Conservation (phyloP, 116 monocot species). For the Papilionanthe hybrid region DNA sequence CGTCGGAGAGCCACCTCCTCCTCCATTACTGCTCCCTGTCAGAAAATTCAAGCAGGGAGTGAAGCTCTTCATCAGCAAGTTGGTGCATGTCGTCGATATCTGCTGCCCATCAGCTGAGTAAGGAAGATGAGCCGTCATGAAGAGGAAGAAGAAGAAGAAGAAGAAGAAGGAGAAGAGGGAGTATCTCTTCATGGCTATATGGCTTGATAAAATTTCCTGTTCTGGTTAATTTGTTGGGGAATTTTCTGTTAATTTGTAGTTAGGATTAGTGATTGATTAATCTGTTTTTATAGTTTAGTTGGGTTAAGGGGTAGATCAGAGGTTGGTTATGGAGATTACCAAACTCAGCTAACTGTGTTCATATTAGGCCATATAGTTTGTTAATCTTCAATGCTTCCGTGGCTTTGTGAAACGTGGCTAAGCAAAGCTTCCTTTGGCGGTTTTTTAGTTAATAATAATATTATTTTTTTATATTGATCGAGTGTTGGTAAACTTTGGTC, state of each 20-base stretch:
- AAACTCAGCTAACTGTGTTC: background rate
- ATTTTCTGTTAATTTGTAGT: too few relatives aligned
- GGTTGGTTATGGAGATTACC: background rate
- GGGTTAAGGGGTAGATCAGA: background rate
- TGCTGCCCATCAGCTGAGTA: background rate
- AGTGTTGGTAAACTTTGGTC: too few relatives aligned
- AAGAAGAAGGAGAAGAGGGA: background rate
- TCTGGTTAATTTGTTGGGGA: too few relatives aligned
- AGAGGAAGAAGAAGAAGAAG: background rate
- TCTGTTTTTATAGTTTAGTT: background rate
- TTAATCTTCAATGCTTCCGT: too few relatives aligned
- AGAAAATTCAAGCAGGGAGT: slow-evolving; percentile 60
- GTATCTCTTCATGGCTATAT: slow-evolving; percentile 2
- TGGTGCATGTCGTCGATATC: slow-evolving; percentile 25
- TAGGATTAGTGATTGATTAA: background rate
- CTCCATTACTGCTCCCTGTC: slow-evolving; percentile 54
- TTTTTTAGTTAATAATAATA: too few relatives aligned
- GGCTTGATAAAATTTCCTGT: background rate
- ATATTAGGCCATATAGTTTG: too few relatives aligned
- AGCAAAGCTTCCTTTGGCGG: too few relatives aligned
- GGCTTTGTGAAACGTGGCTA: too few relatives aligned
- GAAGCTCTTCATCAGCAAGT: slow-evolving; percentile 34
- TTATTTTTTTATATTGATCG: too few relatives aligned
- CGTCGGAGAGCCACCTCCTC: slow-evolving; percentile 48
- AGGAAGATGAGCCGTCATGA: background rate